Conservation (phyloP, 495 filamentous ascomycete species). For the Hamigera avellanea region DNA sequence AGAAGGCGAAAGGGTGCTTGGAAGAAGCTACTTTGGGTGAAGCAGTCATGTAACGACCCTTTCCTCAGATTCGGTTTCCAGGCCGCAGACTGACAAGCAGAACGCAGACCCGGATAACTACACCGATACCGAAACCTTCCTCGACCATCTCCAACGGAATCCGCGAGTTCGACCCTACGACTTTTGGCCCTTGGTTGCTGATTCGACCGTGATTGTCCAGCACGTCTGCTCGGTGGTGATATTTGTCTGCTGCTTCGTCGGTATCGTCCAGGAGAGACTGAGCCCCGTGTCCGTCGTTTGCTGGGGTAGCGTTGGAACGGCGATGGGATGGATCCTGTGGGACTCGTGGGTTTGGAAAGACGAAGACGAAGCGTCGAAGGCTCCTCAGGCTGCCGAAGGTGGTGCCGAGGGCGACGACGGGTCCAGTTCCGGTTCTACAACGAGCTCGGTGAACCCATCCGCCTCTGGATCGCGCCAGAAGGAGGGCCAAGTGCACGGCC, state of each 20-base stretch:
- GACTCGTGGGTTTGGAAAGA: conserved; percentile 70
- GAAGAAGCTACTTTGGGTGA: conserved; percentile 97
- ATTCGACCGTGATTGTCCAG: conserved; percentile 93
- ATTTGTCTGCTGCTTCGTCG: conserved; percentile 87
- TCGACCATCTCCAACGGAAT: conserved; percentile 92
- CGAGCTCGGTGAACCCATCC: conserved; percentile 24
- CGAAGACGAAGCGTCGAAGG: conserved; percentile 34
- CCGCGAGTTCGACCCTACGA: conserved; percentile 90
- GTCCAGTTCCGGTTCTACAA: conserved; percentile 34
- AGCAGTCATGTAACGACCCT: conserved; percentile 64
- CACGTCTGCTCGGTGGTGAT: conserved; percentile 91
- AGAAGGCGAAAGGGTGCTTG: conserved; percentile 59
- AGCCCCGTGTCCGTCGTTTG: conserved; percentile 78
- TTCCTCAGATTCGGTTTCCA: neutral
- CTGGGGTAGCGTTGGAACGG: conserved; percentile 70
- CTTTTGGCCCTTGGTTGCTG: conserved; percentile 93
- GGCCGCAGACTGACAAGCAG: conserved; percentile 1
- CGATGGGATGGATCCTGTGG: conserved; percentile 83
- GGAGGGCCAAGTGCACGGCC: conserved; percentile 29
- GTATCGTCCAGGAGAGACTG: conserved; percentile 74
- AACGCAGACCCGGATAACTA: conserved; percentile 94
- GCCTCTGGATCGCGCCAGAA: conserved; percentile 13
- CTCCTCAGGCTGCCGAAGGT: conserved; percentile 16
- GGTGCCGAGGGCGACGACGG: conserved; percentile 32
- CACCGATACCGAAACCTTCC: conserved; percentile 90